Conservation (phyloP, 192 early-diverging fungal genomes). For the Entomortierella parvispora region DNA sequence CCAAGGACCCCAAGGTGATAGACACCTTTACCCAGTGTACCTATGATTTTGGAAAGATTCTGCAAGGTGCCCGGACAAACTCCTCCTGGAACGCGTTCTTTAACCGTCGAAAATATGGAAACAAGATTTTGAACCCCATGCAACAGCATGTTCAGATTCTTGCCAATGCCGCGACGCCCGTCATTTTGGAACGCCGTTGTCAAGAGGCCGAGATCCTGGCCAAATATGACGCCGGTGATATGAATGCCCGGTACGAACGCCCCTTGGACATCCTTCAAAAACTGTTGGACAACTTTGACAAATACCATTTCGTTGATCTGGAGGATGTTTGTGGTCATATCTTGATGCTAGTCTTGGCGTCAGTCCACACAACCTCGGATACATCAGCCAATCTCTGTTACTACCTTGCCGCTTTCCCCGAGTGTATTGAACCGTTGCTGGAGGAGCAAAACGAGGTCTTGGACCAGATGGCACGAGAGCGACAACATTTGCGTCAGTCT, state of each 20-base stretch:
- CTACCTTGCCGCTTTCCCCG: conserved; percentile 34
- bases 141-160: conserved; percentile 14
- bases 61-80: conserved; percentile 1
- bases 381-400: conserved; percentile 38
- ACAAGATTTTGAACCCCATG: conserved; percentile 19
- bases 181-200: conserved; percentile 31
- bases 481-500: conserved; percentile 15
- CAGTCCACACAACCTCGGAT: conserved; percentile 52
- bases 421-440: conserved; percentile 31
- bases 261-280: conserved; percentile 51
- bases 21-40: conserved; percentile 38
- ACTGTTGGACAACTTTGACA: conserved; percentile 47
- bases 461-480: conserved; percentile 15
- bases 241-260: conserved; percentile 4
- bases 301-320: conserved; percentile 38
- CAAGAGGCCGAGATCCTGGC: conserved; percentile 1
- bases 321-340: conserved; percentile 50
- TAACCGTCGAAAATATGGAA: conserved; percentile 13
- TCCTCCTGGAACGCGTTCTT: conserved; percentile 11
- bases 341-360: conserved; percentile 48
- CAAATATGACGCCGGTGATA: conserved; percentile 2
- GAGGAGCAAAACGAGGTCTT: conserved; percentile 51
- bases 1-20: conserved; percentile 19
- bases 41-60: conserved; percentile 20
- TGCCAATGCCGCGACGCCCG: conserved; percentile 15